A percentile compares a stretch with the other conserved stretches of the same genome.
phyloP scores from a whole-genome alignment of 371 early-diverging fungal genomes.

The Mucor plumbeus region DNA sequence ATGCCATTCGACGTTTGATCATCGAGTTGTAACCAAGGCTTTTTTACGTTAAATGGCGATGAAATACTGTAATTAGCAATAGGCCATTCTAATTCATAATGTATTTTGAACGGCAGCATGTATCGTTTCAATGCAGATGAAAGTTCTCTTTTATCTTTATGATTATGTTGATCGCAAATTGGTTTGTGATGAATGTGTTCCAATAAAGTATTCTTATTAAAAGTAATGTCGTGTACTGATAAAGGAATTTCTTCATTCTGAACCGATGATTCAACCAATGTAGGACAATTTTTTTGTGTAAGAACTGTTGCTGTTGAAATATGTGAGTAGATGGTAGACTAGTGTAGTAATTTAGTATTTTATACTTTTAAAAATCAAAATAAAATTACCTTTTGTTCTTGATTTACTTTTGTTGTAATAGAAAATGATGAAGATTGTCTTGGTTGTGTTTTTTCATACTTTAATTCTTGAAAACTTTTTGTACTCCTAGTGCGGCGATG shows the following conservation, averaged over 20 bases:
- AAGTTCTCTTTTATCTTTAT: background rate
- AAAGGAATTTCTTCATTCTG: background rate
- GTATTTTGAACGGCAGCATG: slow-evolving; percentile 1
- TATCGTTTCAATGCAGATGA: background rate
- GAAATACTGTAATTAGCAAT: background rate
- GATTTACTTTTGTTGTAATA: background rate
- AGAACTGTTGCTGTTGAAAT: background rate
- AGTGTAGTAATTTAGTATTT: no score
- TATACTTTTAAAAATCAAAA: no score
- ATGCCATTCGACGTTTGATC: slow-evolving; percentile 18
- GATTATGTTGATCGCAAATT: background rate
- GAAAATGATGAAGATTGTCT: background rate
- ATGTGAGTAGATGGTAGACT: no score
- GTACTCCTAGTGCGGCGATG: background rate
- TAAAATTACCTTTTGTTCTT: background rate
- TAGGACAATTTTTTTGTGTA: background rate
- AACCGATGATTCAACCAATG: background rate
- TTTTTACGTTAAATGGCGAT: background rate
- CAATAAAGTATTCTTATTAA: background rate
- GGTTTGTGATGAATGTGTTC: background rate
- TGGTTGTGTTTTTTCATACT: background rate
- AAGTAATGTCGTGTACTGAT: background rate
- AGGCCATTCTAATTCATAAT: slow-evolving; percentile 15
- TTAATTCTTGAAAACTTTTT: background rate
- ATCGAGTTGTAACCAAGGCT: slow-evolving; percentile 23